phyloP scores from a whole-genome alignment of 2,329 filamentous ascomycete genomes.

The Dothistroma pini region DNA sequence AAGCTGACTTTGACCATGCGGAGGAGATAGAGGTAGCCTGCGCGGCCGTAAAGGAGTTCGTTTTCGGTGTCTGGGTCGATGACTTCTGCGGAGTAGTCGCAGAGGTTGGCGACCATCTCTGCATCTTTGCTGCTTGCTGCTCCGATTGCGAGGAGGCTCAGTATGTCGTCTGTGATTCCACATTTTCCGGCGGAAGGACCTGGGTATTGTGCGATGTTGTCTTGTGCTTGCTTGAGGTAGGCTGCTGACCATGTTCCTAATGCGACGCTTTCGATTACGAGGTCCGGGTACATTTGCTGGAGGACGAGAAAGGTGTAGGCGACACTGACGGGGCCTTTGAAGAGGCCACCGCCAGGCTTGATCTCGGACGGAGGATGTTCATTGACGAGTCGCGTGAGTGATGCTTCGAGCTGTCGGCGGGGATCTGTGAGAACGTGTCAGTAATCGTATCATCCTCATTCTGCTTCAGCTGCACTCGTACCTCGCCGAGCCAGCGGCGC shows the following conservation, averaged over 20 bases:
- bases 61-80: slow-evolving; percentile 49
- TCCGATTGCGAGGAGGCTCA: slow-evolving; percentile 48
- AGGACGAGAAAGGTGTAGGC: slow-evolving; percentile 51
- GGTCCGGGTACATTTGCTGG: slow-evolving; percentile 47
- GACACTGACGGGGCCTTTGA: slow-evolving; percentile 49
- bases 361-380: slow-evolving; percentile 46
- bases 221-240: slow-evolving; percentile 49
- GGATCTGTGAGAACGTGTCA: slow-evolving; percentile 35
- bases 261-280: slow-evolving; percentile 44
- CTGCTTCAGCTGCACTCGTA: slow-evolving; percentile 7
- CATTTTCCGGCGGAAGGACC: slow-evolving; percentile 46
- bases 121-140: slow-evolving; percentile 49
- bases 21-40: slow-evolving; percentile 65
- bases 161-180: slow-evolving; percentile 50
- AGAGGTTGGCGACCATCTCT: slow-evolving; percentile 49
- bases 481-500: slow-evolving; percentile 36
- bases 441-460: not conserved
- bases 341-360: slow-evolving; percentile 47
- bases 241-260: slow-evolving; percentile 50
- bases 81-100: slow-evolving; percentile 49
- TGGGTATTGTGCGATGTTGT: slow-evolving; percentile 48
- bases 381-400: slow-evolving; percentile 47
- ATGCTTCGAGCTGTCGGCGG: slow-evolving; percentile 50
- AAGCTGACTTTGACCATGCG: slow-evolving; percentile 60
- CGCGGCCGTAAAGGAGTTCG: slow-evolving; percentile 64